These are phyloP conservation scores for Pulveroboletus ravenelii DNA, from an alignment of 768 basidiomycete genomes.

Conservation along the genomic window DNA sequence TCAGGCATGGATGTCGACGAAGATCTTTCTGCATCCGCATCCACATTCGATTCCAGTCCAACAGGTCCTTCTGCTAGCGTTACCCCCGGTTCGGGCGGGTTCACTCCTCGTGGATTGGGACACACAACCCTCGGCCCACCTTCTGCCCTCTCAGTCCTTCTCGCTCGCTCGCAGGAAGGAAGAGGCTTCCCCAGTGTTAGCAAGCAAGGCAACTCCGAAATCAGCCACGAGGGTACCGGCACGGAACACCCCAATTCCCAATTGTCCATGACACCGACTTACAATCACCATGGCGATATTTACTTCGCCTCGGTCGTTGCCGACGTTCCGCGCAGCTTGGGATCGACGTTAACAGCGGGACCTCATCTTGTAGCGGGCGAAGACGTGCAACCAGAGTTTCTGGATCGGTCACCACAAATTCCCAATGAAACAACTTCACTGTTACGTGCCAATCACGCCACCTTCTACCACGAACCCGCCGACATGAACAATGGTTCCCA, in stretches of 20 bases:
- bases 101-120: constrained; percentile 22
- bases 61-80: constrained; percentile 3
- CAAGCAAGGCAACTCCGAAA: neutral
- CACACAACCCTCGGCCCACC: constrained; percentile 22
- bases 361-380: neutral
- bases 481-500: neutral
- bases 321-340: neutral
- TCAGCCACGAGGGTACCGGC: neutral
- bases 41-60: constrained; percentile 22
- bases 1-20: constrained; percentile 22
- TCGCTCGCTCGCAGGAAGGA: constrained; percentile 21
- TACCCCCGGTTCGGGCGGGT: constrained; percentile 7
- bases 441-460: constrained; percentile 12
- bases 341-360: neutral
- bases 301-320: constrained; percentile 3
- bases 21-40: constrained; percentile 29
- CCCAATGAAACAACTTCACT: constrained; percentile 20
- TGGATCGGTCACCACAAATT: neutral
- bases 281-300: constrained; percentile 5
- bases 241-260: constrained; percentile 9
- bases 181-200: neutral
- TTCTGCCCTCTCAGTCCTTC: constrained; percentile 35
- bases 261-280: constrained; percentile 19
- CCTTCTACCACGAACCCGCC: neutral
- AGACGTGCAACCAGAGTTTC: neutral